These are phyloP conservation scores for Metahyphopichia silvanorum DNA, from an alignment of 805 yeast species.

Conservation along the genomic window DNA sequence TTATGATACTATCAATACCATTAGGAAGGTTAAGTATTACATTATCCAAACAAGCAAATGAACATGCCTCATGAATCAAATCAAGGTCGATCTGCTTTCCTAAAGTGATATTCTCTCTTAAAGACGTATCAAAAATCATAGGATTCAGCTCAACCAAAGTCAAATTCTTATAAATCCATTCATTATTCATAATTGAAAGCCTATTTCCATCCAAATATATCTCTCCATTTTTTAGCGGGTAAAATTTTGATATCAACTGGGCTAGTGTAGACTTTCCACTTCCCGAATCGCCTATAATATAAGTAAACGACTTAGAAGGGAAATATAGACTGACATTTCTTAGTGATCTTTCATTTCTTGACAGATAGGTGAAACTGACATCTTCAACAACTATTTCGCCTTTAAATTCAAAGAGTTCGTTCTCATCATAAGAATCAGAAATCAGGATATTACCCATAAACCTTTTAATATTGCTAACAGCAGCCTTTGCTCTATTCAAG, in stretches of 20 bases:
- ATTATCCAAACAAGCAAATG: slow-evolving; percentile 50
- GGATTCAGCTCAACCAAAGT: slow-evolving; percentile 75
- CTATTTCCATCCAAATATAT: slow-evolving; percentile 56
- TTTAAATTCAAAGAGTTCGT: slow-evolving; percentile 3
- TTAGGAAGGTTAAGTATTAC: slow-evolving; percentile 47
- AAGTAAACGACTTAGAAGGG: slow-evolving; percentile 47
- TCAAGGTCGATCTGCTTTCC: slow-evolving; percentile 28
- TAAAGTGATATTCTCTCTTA: slow-evolving; percentile 60
- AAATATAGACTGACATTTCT: slow-evolving; percentile 45
- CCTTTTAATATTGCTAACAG: slow-evolving; percentile 48
- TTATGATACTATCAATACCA: slow-evolving; percentile 54
- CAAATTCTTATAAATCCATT: slow-evolving; percentile 60
- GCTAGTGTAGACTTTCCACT: slow-evolving; percentile 88
- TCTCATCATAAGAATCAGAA: slow-evolving; percentile 1
- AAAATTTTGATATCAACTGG: slow-evolving; percentile 58
- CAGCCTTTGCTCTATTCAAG: slow-evolving; percentile 71
- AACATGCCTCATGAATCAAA: slow-evolving; percentile 16
- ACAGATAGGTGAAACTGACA: slow-evolving; percentile 63
- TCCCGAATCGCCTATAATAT: slow-evolving; percentile 84
- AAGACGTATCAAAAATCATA: slow-evolving; percentile 58
- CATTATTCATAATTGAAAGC: slow-evolving; percentile 37
- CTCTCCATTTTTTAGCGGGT: slow-evolving; percentile 49
- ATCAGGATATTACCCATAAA: slow-evolving; percentile 26
- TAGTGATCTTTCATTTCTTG: slow-evolving; percentile 50
- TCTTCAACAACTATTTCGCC: slow-evolving; percentile 56